Conservation (phyloP, 768 basidiomycete species). For the Naganishia friedmannii region DNA sequence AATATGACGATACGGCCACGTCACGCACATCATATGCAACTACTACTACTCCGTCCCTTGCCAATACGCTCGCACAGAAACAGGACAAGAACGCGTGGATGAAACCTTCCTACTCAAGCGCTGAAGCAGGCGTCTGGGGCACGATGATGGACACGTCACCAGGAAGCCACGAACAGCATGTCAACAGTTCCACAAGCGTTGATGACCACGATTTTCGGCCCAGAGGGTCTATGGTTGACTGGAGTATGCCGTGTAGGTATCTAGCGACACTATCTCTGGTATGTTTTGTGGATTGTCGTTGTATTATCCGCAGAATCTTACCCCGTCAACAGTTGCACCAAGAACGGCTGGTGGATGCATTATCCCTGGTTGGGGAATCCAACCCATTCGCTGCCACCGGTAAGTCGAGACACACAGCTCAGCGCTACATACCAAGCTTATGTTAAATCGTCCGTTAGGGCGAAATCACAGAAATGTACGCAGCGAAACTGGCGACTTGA, state of each 20-base stretch:
- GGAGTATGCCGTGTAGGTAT: slow-evolving; percentile 93
- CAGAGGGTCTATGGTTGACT: slow-evolving; percentile 78
- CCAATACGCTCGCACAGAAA: background rate
- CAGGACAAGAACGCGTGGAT: background rate
- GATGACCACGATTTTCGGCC: background rate
- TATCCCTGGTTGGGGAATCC: slow-evolving; percentile 86
- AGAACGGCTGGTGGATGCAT: slow-evolving; percentile 86
- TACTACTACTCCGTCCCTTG: background rate
- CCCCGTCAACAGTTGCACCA: slow-evolving; percentile 63
- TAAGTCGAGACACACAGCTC: slow-evolving; percentile 43
- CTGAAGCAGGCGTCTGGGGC: slow-evolving; percentile 18
- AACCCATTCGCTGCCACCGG: slow-evolving; percentile 79
- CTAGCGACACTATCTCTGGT: slow-evolving; percentile 94
- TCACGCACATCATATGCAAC: background rate
- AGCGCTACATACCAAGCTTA: background rate
- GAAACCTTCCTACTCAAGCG: background rate
- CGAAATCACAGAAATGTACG: slow-evolving; percentile 69
- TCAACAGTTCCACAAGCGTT: background rate
- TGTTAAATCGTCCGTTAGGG: slow-evolving; percentile 50
- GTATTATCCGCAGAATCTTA: background rate
- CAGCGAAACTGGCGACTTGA: slow-evolving; percentile 88
- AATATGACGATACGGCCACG: background rate
- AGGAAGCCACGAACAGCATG: slow-evolving; percentile 13
- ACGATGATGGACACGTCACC: background rate
- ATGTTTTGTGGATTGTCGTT: slow-evolving; percentile 31